Conservation (phyloP, 164 flowering plant genomes). For the Magnolia kwangsiensis region DNA sequence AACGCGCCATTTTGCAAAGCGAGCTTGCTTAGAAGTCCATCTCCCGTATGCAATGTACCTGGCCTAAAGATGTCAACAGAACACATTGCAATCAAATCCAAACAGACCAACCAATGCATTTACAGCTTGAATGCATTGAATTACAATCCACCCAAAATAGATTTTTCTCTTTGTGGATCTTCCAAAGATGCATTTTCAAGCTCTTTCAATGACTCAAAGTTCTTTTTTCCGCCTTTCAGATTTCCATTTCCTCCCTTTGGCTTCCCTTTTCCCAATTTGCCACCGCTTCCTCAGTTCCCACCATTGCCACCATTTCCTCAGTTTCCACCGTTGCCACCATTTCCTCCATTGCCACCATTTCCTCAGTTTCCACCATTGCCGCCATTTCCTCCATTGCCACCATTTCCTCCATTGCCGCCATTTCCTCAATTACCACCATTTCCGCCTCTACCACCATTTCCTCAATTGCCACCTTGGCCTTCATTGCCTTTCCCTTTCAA, state of each 20-base stretch:
- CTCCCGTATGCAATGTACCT: too few relatives aligned
- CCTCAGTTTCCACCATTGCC: conserved; percentile 21
- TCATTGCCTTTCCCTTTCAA: conserved; percentile 4
- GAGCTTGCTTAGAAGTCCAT: too few relatives aligned
- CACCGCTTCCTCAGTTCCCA: conserved; percentile 25
- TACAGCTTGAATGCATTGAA: conserved; percentile 44
- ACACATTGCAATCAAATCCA: too few relatives aligned
- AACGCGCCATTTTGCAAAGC: too few relatives aligned
- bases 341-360: too few relatives aligned
- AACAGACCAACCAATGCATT: conserved; percentile 43
- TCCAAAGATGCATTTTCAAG: conserved; percentile 14
- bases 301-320: conserved; percentile 3
- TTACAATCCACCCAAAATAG: conserved; percentile 40
- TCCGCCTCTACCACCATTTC: not conserved
- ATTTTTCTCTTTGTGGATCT: conserved; percentile 40
- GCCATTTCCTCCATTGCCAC: conserved; percentile 6
- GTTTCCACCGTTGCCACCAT: conserved; percentile 9
- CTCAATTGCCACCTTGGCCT: conserved; percentile 6
- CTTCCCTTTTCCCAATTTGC: conserved; percentile 18
- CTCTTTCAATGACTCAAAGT: conserved; percentile 37
- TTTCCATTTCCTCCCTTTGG: conserved; percentile 2
- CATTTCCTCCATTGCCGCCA: not conserved
- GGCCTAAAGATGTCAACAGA: too few relatives aligned
- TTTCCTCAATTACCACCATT: not conserved
- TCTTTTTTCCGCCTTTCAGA: conserved; percentile 37